These are phyloP conservation scores for Fusarium sp. DNA, from an alignment of 2,329 filamentous ascomycete species.

Conservation along the genomic window DNA sequence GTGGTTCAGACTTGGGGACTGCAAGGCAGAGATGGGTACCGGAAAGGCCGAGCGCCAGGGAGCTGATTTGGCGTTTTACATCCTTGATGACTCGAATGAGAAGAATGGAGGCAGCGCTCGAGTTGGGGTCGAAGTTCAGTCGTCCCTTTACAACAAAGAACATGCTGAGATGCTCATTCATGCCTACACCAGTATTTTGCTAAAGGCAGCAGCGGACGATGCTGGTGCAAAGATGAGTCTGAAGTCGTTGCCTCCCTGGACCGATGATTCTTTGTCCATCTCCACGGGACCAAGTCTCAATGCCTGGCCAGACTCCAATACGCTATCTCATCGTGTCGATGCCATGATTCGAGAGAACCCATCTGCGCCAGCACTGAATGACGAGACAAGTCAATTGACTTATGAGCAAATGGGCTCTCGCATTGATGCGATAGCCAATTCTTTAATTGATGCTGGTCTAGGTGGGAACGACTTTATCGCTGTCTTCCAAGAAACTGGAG, in stretches of 20 bases:
- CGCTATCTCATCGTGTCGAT: constrained; percentile 1
- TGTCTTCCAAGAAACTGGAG: constrained; percentile 10
- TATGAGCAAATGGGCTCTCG: constrained; percentile 5
- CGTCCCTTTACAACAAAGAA: background rate
- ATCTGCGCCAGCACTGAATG: background rate
- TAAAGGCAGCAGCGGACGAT: background rate
- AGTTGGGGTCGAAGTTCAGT: constrained; percentile 4
- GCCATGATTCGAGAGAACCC: background rate
- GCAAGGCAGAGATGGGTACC: constrained; percentile 10
- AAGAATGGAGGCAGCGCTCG: background rate
- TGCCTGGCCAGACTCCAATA: background rate
- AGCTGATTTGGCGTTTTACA: background rate
- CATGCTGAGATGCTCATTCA: constrained; percentile 4
- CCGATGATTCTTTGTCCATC: background rate
- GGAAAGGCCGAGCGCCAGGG: constrained; percentile 2
- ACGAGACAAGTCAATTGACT: background rate
- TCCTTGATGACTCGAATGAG: constrained; percentile 5
- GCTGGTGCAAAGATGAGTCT: background rate
- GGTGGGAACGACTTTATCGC: background rate
- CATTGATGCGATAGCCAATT: background rate
- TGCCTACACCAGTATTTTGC: constrained; percentile 1
- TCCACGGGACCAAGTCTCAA: background rate
- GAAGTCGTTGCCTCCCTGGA: background rate
- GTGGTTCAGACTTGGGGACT: constrained; percentile 13
- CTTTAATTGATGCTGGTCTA: background rate